A percentile compares a stretch with the other conserved stretches of the same genome.
These are phyloP conservation scores for Fistulifera pelliculosa DNA, from an alignment of 108 stramenopile genomes.

Conservation along the genomic window DNA sequence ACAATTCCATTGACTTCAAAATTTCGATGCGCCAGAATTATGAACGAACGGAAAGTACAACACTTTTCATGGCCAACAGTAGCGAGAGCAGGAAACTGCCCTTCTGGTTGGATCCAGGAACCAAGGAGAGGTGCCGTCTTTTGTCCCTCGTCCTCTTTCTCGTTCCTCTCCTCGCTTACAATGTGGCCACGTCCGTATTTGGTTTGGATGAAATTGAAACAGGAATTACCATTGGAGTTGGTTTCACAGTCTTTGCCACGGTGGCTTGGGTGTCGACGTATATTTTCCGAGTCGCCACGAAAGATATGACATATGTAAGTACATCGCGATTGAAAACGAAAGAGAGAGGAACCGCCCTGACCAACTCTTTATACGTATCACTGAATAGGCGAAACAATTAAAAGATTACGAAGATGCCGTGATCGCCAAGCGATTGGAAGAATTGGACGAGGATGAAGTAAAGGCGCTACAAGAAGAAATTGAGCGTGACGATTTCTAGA, in stretches of 20 bases:
- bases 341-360: no score
- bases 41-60: no score
- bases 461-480: constrained; percentile 86
- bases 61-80: no score
- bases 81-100: constrained; percentile 31
- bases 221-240: constrained; percentile 70
- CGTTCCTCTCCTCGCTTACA: constrained; percentile 57
- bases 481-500: constrained; percentile 8
- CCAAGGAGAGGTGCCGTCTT: constrained; percentile 78
- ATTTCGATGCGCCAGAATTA: no score
- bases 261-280: constrained; percentile 79
- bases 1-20: no score
- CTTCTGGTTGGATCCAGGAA: constrained; percentile 76
- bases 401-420: constrained; percentile 96
- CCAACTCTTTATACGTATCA: no score
- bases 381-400: constrained; percentile 72
- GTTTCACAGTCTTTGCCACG: constrained; percentile 62
- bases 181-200: constrained; percentile 43
- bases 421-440: constrained; percentile 91
- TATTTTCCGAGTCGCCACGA: constrained; percentile 92
- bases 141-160: constrained; percentile 64
- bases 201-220: constrained; percentile 64
- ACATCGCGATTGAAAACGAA: constrained; percentile 1
- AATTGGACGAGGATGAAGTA: constrained; percentile 92
- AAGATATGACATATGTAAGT: constrained; percentile 96